These are phyloP conservation scores for Malassezia psittaci DNA, from an alignment of 1,284 basidiomycete species.

Conservation along the genomic window DNA sequence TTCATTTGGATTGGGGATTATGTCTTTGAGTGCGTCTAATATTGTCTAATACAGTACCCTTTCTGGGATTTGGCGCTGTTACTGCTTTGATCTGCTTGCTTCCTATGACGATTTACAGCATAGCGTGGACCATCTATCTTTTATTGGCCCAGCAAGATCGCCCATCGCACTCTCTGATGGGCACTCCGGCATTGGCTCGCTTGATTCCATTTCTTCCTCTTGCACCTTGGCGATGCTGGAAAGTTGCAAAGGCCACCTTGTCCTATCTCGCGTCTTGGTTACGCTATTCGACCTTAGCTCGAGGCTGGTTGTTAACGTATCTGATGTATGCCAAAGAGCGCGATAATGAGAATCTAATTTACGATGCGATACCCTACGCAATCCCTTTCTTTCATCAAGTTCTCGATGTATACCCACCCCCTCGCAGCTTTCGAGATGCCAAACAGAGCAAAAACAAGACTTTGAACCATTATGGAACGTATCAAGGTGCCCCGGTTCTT, in stretches of 20 bases:
- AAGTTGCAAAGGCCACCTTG: conserved; percentile 34
- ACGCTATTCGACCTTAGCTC: neutral
- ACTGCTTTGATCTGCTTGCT: neutral
- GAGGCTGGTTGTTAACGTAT: conserved; percentile 4
- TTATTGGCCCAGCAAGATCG: conserved; percentile 40
- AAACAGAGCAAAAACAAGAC: neutral
- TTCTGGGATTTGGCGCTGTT: neutral
- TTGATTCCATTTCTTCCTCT: conserved; percentile 38
- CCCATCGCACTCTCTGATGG: conserved; percentile 19
- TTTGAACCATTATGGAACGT: neutral
- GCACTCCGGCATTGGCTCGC: conserved; percentile 11
- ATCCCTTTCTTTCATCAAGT: conserved; percentile 7
- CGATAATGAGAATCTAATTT: neutral
- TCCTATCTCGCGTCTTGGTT: conserved; percentile 16
- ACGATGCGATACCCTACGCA: conserved; percentile 6
- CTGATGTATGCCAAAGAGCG: neutral
- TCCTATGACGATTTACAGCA: conserved; percentile 24
- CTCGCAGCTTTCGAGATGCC: neutral
- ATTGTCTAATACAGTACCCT: neutral
- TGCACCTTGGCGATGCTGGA: conserved; percentile 38
- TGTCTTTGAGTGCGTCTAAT: neutral
- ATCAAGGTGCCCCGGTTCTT: conserved; percentile 38
- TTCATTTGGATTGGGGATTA: neutral
- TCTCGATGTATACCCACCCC: conserved; percentile 11
- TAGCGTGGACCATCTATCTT: conserved; percentile 46